Base-by-base conservation (phyloP, 129 eudicot species). In the Cynara cardunculus region DNA sequence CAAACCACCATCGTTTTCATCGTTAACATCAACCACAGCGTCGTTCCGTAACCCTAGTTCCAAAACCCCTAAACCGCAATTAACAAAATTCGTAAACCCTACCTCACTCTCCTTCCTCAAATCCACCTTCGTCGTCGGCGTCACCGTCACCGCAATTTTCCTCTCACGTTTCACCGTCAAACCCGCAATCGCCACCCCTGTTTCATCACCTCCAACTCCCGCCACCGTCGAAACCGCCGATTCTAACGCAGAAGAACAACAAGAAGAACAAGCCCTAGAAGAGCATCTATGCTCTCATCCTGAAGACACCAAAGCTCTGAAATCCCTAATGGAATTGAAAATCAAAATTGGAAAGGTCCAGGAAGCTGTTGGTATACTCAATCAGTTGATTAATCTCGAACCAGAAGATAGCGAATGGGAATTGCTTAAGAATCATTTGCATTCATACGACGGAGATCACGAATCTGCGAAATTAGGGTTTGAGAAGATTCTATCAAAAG, bases 341-440 rank as follows among this genome's bases (percentile, higher is more conserved):
- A 84, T 92, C 7, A 90, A 90, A 77, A 75, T 24, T 66, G 85
- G 82, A 11, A 90, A 92, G 28, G 39, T 88, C 5, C 75, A 80
- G 0, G 94, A 89, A 80, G 99, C 97, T 0, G 84, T 89, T 9
- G 83, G 70, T 10, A 68, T 88, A 3, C 67, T 90, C 1, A 90
- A 88, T 6, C 85, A 82, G 79, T 24, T 95, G 70, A 89, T 90
- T 3, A 80, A 80, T 5, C 84, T 92, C 49, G 94, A 95, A 78
- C 96, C 94, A 0, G 80, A 87, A 1, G 94, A 95, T 7, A 3
- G 62, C 34, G 96, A 95, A 69, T 90, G 94, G 97, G 90, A 89
- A 2, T 67, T 95, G 77, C 44, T 92, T 62, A 92, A 88, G 71
- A 80, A 86, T 4, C 94, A 92, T 62, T 27, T 89, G 62, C 84